Evolutionary conservation across 78 protist genomes (phyloP).

Genomic region (Tieghemostelium lacteum): DNA sequence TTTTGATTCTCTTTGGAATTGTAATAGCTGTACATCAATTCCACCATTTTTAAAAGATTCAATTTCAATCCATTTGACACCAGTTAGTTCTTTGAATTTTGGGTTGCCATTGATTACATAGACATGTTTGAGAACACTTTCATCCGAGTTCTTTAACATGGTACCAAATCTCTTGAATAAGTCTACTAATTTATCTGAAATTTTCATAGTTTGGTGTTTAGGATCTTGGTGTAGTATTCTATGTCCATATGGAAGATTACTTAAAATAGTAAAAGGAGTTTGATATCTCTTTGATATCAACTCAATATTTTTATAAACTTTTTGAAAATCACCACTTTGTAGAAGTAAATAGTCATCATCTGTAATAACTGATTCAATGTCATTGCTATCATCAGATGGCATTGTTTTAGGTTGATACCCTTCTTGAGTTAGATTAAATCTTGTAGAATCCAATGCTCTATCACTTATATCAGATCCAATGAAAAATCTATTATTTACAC

Average conservation of each 20-base stretch:
- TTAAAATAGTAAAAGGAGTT: slow-evolving; percentile 30
- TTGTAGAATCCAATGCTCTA: slow-evolving; percentile 21
- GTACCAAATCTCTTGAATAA: slow-evolving; percentile 42
- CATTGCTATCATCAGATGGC: background rate
- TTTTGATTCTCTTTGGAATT: slow-evolving; percentile 11
- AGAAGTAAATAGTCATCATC: background rate
- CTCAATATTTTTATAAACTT: background rate
- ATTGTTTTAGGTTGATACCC: background rate
- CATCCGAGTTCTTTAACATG: background rate
- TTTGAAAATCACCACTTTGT: slow-evolving; percentile 19
- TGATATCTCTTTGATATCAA: background rate
- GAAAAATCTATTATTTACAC: background rate
- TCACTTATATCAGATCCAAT: slow-evolving; percentile 55
- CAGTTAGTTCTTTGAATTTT: slow-evolving; percentile 13
- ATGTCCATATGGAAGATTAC: slow-evolving; percentile 56
- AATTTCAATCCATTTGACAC: slow-evolving; percentile 7
- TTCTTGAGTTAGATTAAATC: slow-evolving; percentile 8
- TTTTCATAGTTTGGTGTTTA: background rate
- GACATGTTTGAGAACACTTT: slow-evolving; percentile 4
- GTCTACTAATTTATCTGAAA: background rate
- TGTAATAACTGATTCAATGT: background rate
- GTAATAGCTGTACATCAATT: slow-evolving; percentile 33
- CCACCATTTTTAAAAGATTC: slow-evolving; percentile 57
- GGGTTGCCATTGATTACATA: slow-evolving; percentile 56
- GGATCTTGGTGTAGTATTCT: slow-evolving; percentile 12